Percentiles rank a stretch among this genome's conserved stretches.
These are phyloP conservation scores for Annulohypoxylon truncatum DNA, from an alignment of 2,329 filamentous ascomycete genomes.

Conservation along the genomic window DNA sequence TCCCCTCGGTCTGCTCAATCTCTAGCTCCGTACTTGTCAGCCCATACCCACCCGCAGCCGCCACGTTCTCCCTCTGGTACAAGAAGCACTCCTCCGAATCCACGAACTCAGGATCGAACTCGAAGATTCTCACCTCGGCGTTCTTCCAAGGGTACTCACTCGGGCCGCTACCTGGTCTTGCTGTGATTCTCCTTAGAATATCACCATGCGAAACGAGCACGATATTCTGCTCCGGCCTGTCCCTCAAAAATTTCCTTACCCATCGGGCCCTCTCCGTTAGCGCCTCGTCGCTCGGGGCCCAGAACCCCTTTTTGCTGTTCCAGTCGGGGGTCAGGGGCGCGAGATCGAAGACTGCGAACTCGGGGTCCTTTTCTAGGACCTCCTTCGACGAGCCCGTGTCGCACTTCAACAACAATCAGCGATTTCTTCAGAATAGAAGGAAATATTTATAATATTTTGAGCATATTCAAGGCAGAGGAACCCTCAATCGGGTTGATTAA, in stretches of 20 bases:
- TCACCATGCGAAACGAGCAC: constrained; percentile 49
- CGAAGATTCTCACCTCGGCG: constrained; percentile 42
- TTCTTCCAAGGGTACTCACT: constrained; percentile 41
- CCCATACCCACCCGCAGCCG: constrained; percentile 41
- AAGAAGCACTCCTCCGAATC: constrained; percentile 42
- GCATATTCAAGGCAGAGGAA: no score
- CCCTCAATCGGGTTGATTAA: no score
- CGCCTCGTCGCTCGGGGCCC: constrained; percentile 33
- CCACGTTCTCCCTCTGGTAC: constrained; percentile 39
- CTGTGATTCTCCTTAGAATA: constrained; percentile 43
- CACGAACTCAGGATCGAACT: constrained; percentile 40
- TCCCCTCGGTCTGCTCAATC: constrained; percentile 32
- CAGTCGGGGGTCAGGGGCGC: constrained; percentile 43
- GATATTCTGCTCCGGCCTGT: constrained; percentile 45
- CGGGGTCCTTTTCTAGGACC: constrained; percentile 43
- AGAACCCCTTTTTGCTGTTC: constrained; percentile 48
- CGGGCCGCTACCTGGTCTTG: constrained; percentile 10
- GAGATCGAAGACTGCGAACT: constrained; percentile 45
- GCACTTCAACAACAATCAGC: constrained; percentile 33
- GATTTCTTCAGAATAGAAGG: no score
- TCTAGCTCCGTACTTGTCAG: constrained; percentile 43
- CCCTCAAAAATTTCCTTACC: constrained; percentile 45
- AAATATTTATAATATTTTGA: no score
- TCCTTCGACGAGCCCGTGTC: constrained; percentile 48
- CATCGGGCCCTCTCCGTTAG: constrained; percentile 42